Conservation (phyloP, 78 protist genomes). For the Planoprotostelium fungivorum region DNA sequence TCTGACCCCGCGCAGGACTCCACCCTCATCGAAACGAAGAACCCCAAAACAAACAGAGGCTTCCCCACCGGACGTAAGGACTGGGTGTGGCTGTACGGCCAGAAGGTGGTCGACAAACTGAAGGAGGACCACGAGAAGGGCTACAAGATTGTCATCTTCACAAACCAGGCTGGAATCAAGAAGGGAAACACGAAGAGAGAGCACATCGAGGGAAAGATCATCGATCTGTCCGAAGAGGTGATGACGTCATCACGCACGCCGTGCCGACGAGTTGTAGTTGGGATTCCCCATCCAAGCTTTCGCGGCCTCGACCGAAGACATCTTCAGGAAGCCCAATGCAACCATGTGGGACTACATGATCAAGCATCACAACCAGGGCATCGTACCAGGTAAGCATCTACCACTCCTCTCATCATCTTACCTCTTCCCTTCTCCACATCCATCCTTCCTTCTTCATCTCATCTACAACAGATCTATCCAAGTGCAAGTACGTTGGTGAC, state of each 20-base stretch:
- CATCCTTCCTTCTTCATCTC: background rate
- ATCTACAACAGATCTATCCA: background rate
- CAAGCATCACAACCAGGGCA: slow-evolving; percentile 13
- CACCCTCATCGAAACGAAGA: slow-evolving; percentile 30
- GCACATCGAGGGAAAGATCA: slow-evolving; percentile 6
- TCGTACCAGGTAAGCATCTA: background rate
- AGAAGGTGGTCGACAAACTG: background rate
- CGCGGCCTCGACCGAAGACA: slow-evolving; percentile 9
- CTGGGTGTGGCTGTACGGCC: slow-evolving; percentile 27
- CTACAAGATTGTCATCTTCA: slow-evolving; percentile 30
- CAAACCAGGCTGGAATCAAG: slow-evolving; percentile 22
- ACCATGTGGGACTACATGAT: slow-evolving; percentile 28
- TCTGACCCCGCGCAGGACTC: slow-evolving; percentile 5
- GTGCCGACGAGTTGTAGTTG: background rate
- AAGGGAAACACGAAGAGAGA: background rate
- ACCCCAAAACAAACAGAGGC: slow-evolving; percentile 7
- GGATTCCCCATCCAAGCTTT: slow-evolving; percentile 5
- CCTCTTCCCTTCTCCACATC: background rate
- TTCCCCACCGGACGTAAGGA: slow-evolving; percentile 31
- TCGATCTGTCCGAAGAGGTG: slow-evolving; percentile 6
- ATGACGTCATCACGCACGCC: background rate
- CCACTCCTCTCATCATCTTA: too few relatives aligned
- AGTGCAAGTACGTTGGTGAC: slow-evolving; percentile 69
- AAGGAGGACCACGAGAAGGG: background rate
- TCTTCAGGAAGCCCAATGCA: slow-evolving; percentile 12